phyloP scores from a whole-genome alignment of 129 eudicot species.

The Ambrosia artemisiifolia region DNA sequence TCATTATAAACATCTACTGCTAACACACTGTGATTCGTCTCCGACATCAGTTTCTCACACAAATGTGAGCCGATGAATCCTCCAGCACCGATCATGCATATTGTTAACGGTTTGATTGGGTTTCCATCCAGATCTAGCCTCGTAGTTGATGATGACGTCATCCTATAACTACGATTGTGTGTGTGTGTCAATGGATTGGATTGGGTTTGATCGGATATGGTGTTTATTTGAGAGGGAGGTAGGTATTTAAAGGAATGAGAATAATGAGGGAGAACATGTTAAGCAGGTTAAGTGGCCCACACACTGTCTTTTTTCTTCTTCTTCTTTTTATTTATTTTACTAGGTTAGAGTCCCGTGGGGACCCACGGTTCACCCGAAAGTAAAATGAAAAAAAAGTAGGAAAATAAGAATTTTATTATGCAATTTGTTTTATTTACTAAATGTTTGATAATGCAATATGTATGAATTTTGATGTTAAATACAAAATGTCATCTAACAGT shows the following conservation, averaged over 20 bases:
- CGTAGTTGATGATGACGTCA: constrained; percentile 29
- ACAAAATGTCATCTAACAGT: no score
- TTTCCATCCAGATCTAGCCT: constrained; percentile 93
- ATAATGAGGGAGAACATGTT: constrained; percentile 15
- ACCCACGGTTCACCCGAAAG: no score
- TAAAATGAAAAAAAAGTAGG: no score
- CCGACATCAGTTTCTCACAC: constrained; percentile 30
- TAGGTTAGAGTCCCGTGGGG: no score
- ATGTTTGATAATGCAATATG: no score
- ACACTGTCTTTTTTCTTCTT: not conserved
- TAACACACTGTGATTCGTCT: constrained; percentile 70
- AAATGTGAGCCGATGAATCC: constrained; percentile 80
- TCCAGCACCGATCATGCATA: constrained; percentile 96
- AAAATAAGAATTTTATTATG: no score
- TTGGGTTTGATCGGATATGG: constrained; percentile 26
- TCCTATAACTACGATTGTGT: not conserved
- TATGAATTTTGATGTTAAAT: no score
- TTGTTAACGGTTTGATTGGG: constrained; percentile 61
- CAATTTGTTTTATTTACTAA: no score
- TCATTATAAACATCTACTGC: constrained; percentile 90
- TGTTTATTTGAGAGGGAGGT: not conserved
- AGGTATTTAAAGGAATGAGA: constrained; percentile 19
- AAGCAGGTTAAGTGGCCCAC: not conserved
- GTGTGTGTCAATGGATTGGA: not conserved
- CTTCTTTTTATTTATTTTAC: no score